Evolutionary conservation across 352 stramenopile species (phyloP), one percentile per base, ranked within the genome.

Genomic region (Aphanomyces astaci): DNA sequence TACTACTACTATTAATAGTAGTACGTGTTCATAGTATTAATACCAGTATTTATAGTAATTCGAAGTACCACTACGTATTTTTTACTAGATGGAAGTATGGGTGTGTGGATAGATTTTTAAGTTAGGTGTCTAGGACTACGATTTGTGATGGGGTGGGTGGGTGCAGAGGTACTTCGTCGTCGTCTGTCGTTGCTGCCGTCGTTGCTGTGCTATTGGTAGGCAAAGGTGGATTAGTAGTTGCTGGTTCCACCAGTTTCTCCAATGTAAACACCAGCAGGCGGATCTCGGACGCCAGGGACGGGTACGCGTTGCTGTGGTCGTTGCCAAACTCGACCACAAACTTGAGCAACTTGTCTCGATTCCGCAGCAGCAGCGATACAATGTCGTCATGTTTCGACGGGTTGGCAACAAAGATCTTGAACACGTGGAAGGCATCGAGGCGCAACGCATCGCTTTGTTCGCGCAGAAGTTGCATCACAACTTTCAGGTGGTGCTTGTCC

Each of bases 361-460:
- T 94, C 15, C 79, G 80, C 31, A 87, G 63, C 54, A 94, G 74
- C 11, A 92, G 67, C 65, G 88, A 77, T 73, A 88, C 79, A 25
- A 94, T 79, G 59, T 90, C 84, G 10, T 39, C 36, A 48, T 84
- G 88, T 57, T 92, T 94, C 72, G 87, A 86, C 36, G 86, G 86
- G 64, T 94, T 94, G 9, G 84, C 86, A 40, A 94, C 84, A 63
- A 94, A 94, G 69, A 94, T 90, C 72, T 94, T 94, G 67, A 94
- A 94, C 51, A 94, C 80, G 64, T 94, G 80, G 66, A 90, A 94
- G 17, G 86, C 84, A 62, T 94, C 86, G 77, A 90, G 88, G 33
- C 80, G 84, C 64, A 94, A 70, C 1, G 81, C 81, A 55, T 90
- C 76, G 66, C 86, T 94, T 0, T 80, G 77, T 49, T 92, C 82